Evolutionary conservation across 345 rosid species (phyloP), one percentile per base, ranked within the genome.

Genomic region (Citrus hindsii): DNA sequence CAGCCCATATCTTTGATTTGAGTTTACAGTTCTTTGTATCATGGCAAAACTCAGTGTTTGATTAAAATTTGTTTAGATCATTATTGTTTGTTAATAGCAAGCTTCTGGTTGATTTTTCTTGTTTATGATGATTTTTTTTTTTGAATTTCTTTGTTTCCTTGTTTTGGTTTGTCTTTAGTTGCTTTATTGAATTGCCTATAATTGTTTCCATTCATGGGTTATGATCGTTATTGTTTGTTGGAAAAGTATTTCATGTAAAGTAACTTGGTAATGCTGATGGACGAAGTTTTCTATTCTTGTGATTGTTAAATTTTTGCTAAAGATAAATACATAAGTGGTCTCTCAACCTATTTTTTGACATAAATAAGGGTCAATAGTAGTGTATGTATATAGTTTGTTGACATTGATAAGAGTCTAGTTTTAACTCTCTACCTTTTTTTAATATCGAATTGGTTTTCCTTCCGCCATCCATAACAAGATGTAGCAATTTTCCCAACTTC

Each of bases 1-100:
- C 51, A 66, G 42, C 62, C 48, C 83, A 80, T 88, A 89, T 90
- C 89, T 86, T 77, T 63, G 80, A 67, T 67, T 68, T 73, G n/a
- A 10, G 25, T 53, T 4, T 28, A 72, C 28, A 55, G n/a, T 75
- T 69, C 37, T 58, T 61, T 62, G 53, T 79, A 42, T 66, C n/a
- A 32, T 74, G 68, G 35, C 7, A 51, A n/a, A 21, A 37, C 55
- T 37, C 13, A 9, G 9, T 30, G 2, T 65, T 61, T 68, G 70
- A 40, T 61, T 46, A 37, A 30, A 65, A 32, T 74, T 32, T 22
- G 32, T 71, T 51, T 22, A 28, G 69, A 60, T 53, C 67, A 79
- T 61, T 70, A 33, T 42, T 42, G 67, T 72, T 21, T 65, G 37
- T 42, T 42, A 66, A 76, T 14, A 53, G 18, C 13, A 74, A 63